Conservation (phyloP, 2,329 filamentous ascomycete species). For the Sporothrix brasiliensis region DNA sequence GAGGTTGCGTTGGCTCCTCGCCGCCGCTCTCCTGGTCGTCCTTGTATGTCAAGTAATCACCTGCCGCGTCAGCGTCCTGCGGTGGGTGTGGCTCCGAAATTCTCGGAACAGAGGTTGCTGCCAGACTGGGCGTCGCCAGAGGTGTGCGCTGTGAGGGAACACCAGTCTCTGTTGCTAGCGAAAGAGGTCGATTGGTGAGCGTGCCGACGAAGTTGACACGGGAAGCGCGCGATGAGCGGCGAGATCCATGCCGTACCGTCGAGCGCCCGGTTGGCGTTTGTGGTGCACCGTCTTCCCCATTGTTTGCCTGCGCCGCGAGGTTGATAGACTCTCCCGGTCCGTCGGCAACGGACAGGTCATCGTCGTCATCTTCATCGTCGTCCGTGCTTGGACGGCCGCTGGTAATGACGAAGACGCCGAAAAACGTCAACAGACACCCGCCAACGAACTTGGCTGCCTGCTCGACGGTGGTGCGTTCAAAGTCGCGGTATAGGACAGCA, state of each 20-base stretch:
- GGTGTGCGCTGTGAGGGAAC: conserved; percentile 45
- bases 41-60: conserved; percentile 26
- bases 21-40: conserved; percentile 22
- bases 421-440: conserved; percentile 89
- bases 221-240: conserved; percentile 52
- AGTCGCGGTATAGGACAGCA: conserved; percentile 90
- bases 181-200: conserved; percentile 44
- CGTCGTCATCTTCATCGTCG: conserved; percentile 64
- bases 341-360: conserved; percentile 60
- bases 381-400: conserved; percentile 69
- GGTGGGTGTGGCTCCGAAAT: neutral
- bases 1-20: conserved; percentile 41
- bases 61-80: conserved; percentile 41
- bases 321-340: conserved; percentile 61
- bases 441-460: conserved; percentile 84
- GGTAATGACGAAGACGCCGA: conserved; percentile 96
- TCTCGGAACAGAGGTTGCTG: conserved; percentile 11
- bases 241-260: conserved; percentile 17
- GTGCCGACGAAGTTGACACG: conserved; percentile 50
- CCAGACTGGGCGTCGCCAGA: conserved; percentile 36
- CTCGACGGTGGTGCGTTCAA: conserved; percentile 74
- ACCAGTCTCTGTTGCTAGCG: conserved; percentile 42
- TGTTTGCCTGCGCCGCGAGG: conserved; percentile 56
- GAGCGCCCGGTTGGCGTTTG: conserved; percentile 7
- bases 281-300: conserved; percentile 38